Evolutionary conservation across 495 filamentous ascomycete genomes (phyloP).

Genomic region (Amorphotheca resinae): DNA sequence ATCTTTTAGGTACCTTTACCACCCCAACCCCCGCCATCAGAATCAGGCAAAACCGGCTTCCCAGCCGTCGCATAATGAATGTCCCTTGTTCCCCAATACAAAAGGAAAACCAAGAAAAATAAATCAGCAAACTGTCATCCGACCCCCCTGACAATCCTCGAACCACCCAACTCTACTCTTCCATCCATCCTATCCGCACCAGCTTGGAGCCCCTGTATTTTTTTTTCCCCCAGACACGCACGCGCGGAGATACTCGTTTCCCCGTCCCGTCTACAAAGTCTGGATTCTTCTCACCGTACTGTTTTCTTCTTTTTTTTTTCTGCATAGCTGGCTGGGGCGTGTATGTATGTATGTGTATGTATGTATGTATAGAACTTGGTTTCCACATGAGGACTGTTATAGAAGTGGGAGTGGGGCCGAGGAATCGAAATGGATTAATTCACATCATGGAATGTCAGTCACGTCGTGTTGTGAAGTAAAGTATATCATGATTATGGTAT

Average conservation of each 20-base stretch:
- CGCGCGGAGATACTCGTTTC: neutral
- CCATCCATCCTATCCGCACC: constrained; percentile 1
- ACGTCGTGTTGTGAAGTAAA: no score
- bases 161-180: constrained; percentile 17
- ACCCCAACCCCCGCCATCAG: constrained; percentile 18
- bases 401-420: no score
- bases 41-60: constrained; percentile 17
- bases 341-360: neutral
- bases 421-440: neutral
- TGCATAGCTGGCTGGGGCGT: neutral
- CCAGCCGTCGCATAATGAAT: constrained; percentile 15
- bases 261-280: no score
- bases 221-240: no score
- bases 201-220: neutral
- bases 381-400: neutral
- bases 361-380: neutral
- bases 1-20: constrained; percentile 14
- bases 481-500: no score
- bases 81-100: neutral
- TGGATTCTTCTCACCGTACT: no score
- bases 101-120: constrained; percentile 1
- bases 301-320: neutral
- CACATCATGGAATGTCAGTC: no score
- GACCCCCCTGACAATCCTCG: constrained; percentile 9
- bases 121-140: no score